These are phyloP conservation scores for Warburgia ugandensis DNA, from an alignment of 164 flowering plant genomes.

Conservation along the genomic window DNA sequence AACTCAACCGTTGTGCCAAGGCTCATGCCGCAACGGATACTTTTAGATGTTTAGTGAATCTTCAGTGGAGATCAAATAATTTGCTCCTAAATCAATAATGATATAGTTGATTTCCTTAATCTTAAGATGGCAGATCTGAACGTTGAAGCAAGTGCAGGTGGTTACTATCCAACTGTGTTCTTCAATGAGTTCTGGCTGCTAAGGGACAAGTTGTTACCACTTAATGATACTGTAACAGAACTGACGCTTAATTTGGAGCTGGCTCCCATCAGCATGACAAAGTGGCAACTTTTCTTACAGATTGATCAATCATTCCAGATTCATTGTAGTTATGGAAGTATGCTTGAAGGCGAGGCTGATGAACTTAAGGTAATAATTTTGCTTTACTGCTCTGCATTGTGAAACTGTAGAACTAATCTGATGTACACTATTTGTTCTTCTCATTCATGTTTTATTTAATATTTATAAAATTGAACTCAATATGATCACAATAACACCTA, in stretches of 20 bases:
- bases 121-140: constrained; percentile 49
- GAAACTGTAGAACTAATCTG: too few relatives aligned
- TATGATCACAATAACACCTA: too few relatives aligned
- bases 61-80: too few relatives aligned
- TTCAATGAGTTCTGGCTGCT: constrained; percentile 99
- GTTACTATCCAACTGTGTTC: constrained; percentile 77
- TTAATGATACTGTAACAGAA: constrained; percentile 71
- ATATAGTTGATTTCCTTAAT: constrained; percentile 46
- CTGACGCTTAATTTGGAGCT: constrained; percentile 78
- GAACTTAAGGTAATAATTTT: constrained; percentile 94
- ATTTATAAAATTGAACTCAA: too few relatives aligned
- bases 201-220: constrained; percentile 60
- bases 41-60: too few relatives aligned
- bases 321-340: constrained; percentile 94
- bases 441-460: too few relatives aligned
- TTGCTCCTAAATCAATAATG: too few relatives aligned
- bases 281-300: constrained; percentile 88
- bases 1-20: too few relatives aligned
- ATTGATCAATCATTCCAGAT: constrained; percentile 96
- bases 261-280: constrained; percentile 89
- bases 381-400: too few relatives aligned
- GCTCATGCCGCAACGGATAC: too few relatives aligned
- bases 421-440: too few relatives aligned
- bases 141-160: constrained; percentile 59
- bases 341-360: constrained; percentile 97